Percentiles rank a stretch among this genome's conserved stretches.
These are phyloP conservation scores for Rosa chinensis DNA, from an alignment of 306 rosid species.

Conservation along the genomic window DNA sequence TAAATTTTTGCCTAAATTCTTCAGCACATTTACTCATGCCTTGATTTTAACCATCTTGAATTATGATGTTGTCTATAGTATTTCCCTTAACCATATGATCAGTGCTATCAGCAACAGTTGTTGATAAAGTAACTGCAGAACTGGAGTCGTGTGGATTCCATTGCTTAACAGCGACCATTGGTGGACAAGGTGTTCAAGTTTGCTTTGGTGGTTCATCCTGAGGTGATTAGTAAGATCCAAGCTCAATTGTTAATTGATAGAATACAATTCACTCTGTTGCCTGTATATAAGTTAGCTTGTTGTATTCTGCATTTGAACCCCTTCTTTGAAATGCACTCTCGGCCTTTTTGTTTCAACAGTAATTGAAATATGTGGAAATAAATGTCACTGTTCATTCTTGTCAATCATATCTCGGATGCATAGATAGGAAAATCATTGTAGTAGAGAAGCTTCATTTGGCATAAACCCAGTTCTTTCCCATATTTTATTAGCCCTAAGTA, in stretches of 20 bases:
- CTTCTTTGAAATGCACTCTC: neutral
- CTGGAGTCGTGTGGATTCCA: conserved; percentile 85
- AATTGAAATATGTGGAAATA: conserved; percentile 2
- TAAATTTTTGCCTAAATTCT: neutral
- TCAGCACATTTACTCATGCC: neutral
- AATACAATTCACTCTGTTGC: conserved; percentile 21
- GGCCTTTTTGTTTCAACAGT: neutral
- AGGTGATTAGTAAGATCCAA: conserved; percentile 28
- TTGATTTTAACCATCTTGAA: neutral
- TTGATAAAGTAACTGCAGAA: conserved; percentile 67
- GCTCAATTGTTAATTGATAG: conserved; percentile 25
- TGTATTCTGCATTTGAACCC: neutral
- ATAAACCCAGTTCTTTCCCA: neutral
- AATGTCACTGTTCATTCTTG: neutral
- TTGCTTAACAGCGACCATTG: conserved; percentile 74
- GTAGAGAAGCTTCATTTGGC: neutral
- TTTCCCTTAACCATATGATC: conserved; percentile 51
- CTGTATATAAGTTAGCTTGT: conserved; percentile 7
- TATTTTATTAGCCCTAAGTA: too few species aligned
- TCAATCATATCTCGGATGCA: neutral
- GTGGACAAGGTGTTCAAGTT: conserved; percentile 77
- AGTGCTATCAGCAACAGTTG: conserved; percentile 80
- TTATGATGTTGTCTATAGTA: neutral
- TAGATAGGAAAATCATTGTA: neutral
- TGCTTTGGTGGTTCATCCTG: conserved; percentile 53